A percentile compares a stretch with the other conserved stretches of the same genome.
Conservation (phyloP, 441 rosid genomes). For the Erysimum pusillum region DNA sequence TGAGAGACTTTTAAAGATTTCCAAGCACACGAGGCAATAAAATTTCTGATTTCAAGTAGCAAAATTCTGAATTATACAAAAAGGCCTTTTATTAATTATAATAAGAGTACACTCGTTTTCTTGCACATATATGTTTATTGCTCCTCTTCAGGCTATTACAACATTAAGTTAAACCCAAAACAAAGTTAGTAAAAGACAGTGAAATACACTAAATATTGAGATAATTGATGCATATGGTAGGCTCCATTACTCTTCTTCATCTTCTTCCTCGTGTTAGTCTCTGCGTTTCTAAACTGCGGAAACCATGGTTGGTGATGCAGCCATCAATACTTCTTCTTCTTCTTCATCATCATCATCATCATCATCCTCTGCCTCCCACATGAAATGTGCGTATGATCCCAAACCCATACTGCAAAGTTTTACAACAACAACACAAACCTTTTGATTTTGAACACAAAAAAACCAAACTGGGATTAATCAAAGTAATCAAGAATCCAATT, state of each 20-base stretch:
- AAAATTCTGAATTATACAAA: slow-evolving; percentile 14
- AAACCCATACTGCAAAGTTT: slow-evolving; percentile 63
- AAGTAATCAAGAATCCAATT: background rate
- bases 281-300: slow-evolving; percentile 47
- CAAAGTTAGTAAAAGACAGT: slow-evolving; percentile 35
- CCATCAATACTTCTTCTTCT: slow-evolving; percentile 39
- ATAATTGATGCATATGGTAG: slow-evolving; percentile 6
- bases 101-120: slow-evolving; percentile 20
- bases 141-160: slow-evolving; percentile 37
- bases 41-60: background rate
- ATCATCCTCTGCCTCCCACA: slow-evolving; percentile 85
- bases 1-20: too few relatives aligned
- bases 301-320: slow-evolving; percentile 49
- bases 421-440: slow-evolving; percentile 6
- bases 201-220: slow-evolving; percentile 14
- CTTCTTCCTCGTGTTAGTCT: slow-evolving; percentile 7
- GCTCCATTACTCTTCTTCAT: slow-evolving; percentile 13
- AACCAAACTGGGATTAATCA: background rate
- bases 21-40: too few relatives aligned
- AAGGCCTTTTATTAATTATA: slow-evolving; percentile 13
- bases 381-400: slow-evolving; percentile 82
- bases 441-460: background rate
- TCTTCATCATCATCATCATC: slow-evolving; percentile 54
- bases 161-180: slow-evolving; percentile 24
- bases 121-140: slow-evolving; percentile 21